A percentile compares a stretch with the other conserved stretches of the same genome.
Conservation (phyloP, 2,329 filamentous ascomycete species). For the Talaromyces pinophilus region DNA sequence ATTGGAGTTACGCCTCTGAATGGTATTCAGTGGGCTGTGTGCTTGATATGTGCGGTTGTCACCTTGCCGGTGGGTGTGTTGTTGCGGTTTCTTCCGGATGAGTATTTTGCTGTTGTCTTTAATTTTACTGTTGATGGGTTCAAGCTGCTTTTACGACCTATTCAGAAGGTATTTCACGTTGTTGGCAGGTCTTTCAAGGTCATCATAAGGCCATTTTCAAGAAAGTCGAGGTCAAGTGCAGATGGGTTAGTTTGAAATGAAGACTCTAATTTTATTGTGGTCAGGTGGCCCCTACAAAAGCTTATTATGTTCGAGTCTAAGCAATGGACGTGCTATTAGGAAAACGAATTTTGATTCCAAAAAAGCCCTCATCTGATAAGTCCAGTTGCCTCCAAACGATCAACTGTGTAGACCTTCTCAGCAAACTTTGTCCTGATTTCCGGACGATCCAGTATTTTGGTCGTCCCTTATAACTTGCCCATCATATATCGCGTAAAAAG, state of each 20-base stretch:
- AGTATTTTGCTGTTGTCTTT: background rate
- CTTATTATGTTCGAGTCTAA: background rate
- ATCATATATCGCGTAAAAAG: background rate
- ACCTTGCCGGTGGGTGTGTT: slow-evolving; percentile 81
- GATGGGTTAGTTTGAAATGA: background rate
- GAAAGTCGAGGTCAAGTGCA: background rate
- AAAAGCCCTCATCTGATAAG: background rate
- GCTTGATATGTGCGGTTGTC: slow-evolving; percentile 77
- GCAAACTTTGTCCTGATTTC: background rate
- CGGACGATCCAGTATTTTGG: background rate
- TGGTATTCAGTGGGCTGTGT: slow-evolving; percentile 81
- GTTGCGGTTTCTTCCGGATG: slow-evolving; percentile 79
- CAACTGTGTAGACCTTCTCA: background rate
- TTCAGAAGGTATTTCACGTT: background rate
- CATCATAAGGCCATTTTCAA: background rate
- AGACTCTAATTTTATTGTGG: background rate
- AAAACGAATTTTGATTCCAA: background rate
- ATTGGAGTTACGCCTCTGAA: slow-evolving; percentile 74
- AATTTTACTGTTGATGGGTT: background rate
- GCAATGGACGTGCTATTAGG: background rate
- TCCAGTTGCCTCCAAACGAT: background rate
- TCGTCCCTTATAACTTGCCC: background rate
- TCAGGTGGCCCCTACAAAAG: background rate
- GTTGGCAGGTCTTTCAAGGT: background rate
- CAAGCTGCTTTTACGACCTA: background rate